phyloP scores from a whole-genome alignment of 2,329 filamentous ascomycete genomes.

The Colletotrichum navitas region DNA sequence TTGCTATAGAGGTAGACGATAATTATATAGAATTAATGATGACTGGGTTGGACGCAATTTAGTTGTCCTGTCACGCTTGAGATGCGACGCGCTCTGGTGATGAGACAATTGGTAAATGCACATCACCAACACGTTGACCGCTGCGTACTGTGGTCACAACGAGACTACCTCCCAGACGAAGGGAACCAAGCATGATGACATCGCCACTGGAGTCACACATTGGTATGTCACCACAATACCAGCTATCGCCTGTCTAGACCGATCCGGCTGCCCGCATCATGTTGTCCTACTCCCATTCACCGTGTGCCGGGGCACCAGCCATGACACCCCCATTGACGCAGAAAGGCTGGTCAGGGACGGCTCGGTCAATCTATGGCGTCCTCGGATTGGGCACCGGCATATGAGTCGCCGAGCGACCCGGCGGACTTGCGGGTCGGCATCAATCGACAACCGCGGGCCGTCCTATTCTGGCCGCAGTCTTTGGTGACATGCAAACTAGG shows the following conservation, averaged over 20 bases:
- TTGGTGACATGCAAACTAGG: background rate
- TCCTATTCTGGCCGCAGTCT: background rate
- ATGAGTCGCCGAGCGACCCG: conserved; percentile 7
- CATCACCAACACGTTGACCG: background rate
- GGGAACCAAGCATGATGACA: background rate
- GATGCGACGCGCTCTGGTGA: background rate
- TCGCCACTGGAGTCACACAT: background rate
- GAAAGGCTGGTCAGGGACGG: conserved; percentile 10
- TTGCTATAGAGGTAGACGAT: background rate
- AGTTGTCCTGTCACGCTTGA: background rate
- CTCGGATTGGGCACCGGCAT: conserved; percentile 6
- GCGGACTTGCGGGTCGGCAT: conserved; percentile 7
- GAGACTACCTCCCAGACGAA: background rate
- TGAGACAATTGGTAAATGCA: conserved; percentile 3
- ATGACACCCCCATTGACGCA: conserved; percentile 16
- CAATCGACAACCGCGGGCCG: background rate
- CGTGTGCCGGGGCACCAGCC: background rate
- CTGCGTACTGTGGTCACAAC: background rate
- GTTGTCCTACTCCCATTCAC: conserved; percentile 44
- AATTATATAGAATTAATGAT: conserved; percentile 9
- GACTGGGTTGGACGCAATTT: background rate
- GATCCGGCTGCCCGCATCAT: conserved; percentile 47
- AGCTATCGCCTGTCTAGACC: conserved; percentile 27
- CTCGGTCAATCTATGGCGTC: conserved; percentile 32
- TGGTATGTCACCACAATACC: background rate